Percentiles rank a stretch among this genome's conserved stretches.
phyloP scores from a whole-genome alignment of 2,329 filamentous ascomycete genomes.

The Ilyonectria destructans region DNA sequence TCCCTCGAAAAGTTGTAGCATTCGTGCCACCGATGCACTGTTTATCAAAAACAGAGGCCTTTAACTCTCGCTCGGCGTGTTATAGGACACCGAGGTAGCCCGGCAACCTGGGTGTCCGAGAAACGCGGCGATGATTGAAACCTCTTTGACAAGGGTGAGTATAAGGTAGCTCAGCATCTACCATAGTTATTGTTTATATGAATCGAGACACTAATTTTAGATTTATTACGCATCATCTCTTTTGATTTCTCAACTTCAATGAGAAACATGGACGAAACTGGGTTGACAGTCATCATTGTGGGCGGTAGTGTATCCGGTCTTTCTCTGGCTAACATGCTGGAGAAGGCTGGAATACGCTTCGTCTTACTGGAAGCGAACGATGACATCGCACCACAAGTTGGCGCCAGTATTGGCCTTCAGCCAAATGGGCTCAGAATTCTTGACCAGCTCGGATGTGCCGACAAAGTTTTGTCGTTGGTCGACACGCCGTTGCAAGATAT shows the following conservation, averaged over 20 bases:
- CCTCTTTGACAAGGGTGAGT: background rate
- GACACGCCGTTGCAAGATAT: background rate
- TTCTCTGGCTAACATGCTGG: constrained; percentile 33
- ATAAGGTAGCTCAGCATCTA: background rate
- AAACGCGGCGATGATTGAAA: background rate
- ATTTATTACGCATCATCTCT: background rate
- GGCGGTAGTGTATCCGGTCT: constrained; percentile 34
- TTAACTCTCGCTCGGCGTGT: background rate
- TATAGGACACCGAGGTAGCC: background rate
- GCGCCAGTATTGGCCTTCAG: constrained; percentile 64
- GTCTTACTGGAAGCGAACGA: constrained; percentile 63
- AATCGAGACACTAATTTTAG: background rate
- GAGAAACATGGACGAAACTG: background rate
- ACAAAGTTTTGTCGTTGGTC: background rate
- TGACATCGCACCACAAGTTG: constrained; percentile 61
- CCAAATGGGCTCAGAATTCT: constrained; percentile 63
- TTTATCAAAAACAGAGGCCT: background rate
- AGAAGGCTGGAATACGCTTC: constrained; percentile 59
- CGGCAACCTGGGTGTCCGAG: background rate
- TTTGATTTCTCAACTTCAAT: background rate
- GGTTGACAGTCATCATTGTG: constrained; percentile 22
- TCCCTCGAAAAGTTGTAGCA: background rate
- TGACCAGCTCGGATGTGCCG: constrained; percentile 60
- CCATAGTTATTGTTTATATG: background rate
- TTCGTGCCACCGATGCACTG: background rate